A percentile compares a stretch with the other conserved stretches of the same genome.
phyloP scores from a whole-genome alignment of 2,329 filamentous ascomycete genomes.

The Botrytis porri region DNA sequence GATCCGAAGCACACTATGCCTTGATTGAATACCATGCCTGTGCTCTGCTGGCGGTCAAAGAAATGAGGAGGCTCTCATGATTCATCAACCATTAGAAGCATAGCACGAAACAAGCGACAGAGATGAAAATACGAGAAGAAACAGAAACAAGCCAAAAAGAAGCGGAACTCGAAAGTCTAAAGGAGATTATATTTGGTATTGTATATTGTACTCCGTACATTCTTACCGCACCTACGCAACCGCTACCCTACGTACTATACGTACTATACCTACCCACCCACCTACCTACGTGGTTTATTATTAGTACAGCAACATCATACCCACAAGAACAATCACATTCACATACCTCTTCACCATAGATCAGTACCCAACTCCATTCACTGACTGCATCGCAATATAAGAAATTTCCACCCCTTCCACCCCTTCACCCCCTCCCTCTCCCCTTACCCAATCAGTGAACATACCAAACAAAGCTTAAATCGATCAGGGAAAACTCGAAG shows the following conservation, averaged over 20 bases:
- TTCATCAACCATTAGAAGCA: slow-evolving; percentile 13
- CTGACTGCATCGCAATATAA: not conserved
- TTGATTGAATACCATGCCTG: slow-evolving; percentile 14
- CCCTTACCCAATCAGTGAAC: not conserved
- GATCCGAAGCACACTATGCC: slow-evolving; percentile 18
- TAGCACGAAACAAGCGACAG: slow-evolving; percentile 16
- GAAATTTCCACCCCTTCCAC: not conserved
- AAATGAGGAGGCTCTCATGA: slow-evolving; percentile 16
- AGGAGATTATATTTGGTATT: not conserved
- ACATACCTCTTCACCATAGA: too few relatives aligned
- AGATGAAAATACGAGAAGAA: slow-evolving; percentile 16
- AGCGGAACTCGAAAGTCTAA: slow-evolving; percentile 7
- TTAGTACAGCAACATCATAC: not conserved
- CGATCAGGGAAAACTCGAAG: not conserved
- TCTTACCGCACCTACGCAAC: not conserved
- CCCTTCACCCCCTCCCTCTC: not conserved
- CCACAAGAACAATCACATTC: not conserved
- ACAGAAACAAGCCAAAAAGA: slow-evolving; percentile 6
- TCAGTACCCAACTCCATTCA: not conserved
- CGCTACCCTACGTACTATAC: not conserved
- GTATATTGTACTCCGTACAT: not conserved
- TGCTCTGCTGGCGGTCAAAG: slow-evolving; percentile 21
- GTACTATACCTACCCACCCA: not conserved
- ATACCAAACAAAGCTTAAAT: slow-evolving; percentile 7
- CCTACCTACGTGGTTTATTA: not conserved